Conservation (phyloP, 441 rosid species). For the Erysimum cheiri region DNA sequence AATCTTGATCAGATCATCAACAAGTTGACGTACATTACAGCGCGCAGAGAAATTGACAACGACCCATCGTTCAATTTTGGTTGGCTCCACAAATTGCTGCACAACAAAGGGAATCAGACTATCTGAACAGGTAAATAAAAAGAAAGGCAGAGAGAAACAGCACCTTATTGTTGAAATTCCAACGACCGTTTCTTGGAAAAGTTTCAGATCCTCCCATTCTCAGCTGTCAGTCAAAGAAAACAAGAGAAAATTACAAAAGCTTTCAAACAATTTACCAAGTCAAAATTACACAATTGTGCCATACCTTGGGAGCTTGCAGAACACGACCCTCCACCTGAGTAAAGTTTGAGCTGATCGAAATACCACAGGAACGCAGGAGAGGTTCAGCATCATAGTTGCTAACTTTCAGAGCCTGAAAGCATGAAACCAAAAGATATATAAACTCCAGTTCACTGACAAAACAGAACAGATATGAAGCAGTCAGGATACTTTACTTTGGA, state of each 20-base stretch:
- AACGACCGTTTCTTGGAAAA: slow-evolving; percentile 72
- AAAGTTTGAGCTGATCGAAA: slow-evolving; percentile 60
- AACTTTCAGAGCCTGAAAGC: slow-evolving; percentile 59
- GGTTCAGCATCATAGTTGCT: slow-evolving; percentile 74
- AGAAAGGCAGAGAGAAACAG: background rate
- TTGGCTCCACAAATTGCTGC: slow-evolving; percentile 74
- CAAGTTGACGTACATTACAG: slow-evolving; percentile 60
- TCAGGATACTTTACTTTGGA: slow-evolving; percentile 51
- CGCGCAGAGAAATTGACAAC: slow-evolving; percentile 79
- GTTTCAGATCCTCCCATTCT: slow-evolving; percentile 76
- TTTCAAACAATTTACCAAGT: background rate
- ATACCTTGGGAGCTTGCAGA: slow-evolving; percentile 71
- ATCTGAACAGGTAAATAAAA: slow-evolving; percentile 10
- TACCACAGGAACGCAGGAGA: slow-evolving; percentile 69
- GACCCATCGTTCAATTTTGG: slow-evolving; percentile 69
- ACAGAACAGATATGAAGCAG: slow-evolving; percentile 1
- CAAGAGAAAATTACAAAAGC: background rate
- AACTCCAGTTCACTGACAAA: slow-evolving; percentile 4
- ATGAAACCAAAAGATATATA: slow-evolving; percentile 6
- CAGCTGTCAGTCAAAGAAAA: slow-evolving; percentile 49
- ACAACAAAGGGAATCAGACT: slow-evolving; percentile 37
- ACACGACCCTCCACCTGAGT: slow-evolving; percentile 84
- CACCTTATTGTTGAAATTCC: slow-evolving; percentile 86
- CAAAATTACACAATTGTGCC: background rate
- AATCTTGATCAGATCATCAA: slow-evolving; percentile 58